Evolutionary conservation across 768 basidiomycete species (phyloP).

Genomic region (Calocybe cyanea): DNA sequence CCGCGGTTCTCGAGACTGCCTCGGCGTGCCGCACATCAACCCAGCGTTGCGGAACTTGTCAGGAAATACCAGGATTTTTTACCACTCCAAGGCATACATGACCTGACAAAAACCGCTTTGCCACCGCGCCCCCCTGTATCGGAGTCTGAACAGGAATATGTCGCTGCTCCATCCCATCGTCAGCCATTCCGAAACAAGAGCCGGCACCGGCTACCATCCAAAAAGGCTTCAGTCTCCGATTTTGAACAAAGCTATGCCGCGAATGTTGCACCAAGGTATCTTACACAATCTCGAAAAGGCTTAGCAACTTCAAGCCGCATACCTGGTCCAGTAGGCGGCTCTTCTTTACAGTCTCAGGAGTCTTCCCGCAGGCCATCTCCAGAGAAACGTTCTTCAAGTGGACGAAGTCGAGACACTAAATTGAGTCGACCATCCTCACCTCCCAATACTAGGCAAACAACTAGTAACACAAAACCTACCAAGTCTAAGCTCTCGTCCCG

Average conservation of each 20-base stretch:
- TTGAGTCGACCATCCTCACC: constrained; percentile 46
- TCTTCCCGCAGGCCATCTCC: constrained; percentile 70
- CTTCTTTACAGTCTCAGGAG: constrained; percentile 50
- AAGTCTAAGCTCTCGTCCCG: constrained; percentile 36
- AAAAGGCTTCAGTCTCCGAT: constrained; percentile 70
- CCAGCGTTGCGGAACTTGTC: constrained; percentile 82
- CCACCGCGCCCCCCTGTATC: constrained; percentile 58
- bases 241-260: constrained; percentile 91
- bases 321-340: constrained; percentile 44
- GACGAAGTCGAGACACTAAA: constrained; percentile 35
- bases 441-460: constrained; percentile 27
- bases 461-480: constrained; percentile 27
- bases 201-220: constrained; percentile 45
- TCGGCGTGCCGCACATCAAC: constrained; percentile 49
- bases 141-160: constrained; percentile 78
- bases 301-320: constrained; percentile 44
- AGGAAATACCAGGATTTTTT: constrained; percentile 77
- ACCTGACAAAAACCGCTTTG: constrained; percentile 67
- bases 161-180: constrained; percentile 32
- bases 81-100: constrained; percentile 68
- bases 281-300: constrained; percentile 51
- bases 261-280: constrained; percentile 81
- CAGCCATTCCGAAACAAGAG: constrained; percentile 41
- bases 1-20: constrained; percentile 58
- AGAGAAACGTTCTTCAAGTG: constrained; percentile 52